phyloP scores from a whole-genome alignment of 306 rosid genomes.

The Myrica gale region DNA sequence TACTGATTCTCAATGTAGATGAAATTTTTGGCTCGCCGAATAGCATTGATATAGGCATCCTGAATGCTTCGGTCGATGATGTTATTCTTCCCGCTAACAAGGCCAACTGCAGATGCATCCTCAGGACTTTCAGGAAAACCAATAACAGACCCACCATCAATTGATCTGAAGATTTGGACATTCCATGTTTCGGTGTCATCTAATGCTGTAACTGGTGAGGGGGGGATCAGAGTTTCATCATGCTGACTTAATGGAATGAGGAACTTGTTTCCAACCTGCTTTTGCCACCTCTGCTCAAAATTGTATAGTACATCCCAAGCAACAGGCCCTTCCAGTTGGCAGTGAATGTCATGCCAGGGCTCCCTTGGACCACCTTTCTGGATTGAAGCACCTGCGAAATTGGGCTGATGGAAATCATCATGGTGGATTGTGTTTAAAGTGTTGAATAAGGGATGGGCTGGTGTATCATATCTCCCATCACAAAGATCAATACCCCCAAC shows the following conservation, averaged over 20 bases:
- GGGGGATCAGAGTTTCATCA: slow-evolving; percentile 31
- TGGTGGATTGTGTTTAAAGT: slow-evolving; percentile 48
- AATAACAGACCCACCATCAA: slow-evolving; percentile 71
- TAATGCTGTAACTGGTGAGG: slow-evolving; percentile 7
- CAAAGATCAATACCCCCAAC: slow-evolving; percentile 85
- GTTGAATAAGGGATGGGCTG: slow-evolving; percentile 60
- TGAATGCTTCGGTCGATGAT: slow-evolving; percentile 73
- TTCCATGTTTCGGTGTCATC: slow-evolving; percentile 54
- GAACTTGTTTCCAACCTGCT: slow-evolving; percentile 46
- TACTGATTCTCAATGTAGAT: slow-evolving; percentile 90
- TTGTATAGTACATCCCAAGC: slow-evolving; percentile 85
- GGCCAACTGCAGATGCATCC: slow-evolving; percentile 46
- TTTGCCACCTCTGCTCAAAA: slow-evolving; percentile 80
- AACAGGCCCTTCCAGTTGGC: slow-evolving; percentile 68
- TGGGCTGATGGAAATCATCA: slow-evolving; percentile 80
- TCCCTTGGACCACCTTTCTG: slow-evolving; percentile 89
- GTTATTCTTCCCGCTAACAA: slow-evolving; percentile 72
- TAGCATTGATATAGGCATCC: slow-evolving; percentile 78
- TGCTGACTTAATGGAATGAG: slow-evolving; percentile 36
- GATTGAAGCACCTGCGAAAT: slow-evolving; percentile 63
- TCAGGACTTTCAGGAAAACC: slow-evolving; percentile 58
- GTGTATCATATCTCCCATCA: slow-evolving; percentile 81
- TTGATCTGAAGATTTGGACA: slow-evolving; percentile 80
- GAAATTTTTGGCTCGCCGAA: slow-evolving; percentile 70
- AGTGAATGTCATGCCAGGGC: slow-evolving; percentile 96